These are phyloP conservation scores for Pisolithus microcarpus DNA, from an alignment of 768 basidiomycete species.

Conservation along the genomic window DNA sequence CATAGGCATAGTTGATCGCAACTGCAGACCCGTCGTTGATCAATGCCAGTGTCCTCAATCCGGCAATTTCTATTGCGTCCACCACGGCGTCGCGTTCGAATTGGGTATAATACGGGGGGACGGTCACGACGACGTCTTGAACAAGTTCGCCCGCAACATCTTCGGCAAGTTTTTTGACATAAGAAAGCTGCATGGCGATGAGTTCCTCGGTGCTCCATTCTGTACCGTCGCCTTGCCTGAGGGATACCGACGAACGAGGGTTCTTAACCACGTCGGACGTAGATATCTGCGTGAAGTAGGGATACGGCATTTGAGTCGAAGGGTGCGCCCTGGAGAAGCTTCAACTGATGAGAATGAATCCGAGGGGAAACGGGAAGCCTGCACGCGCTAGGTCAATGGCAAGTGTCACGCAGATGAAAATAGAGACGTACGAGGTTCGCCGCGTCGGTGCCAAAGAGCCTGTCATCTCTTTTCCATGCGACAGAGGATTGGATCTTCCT, in stretches of 20 bases:
- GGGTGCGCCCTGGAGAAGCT: slow-evolving; percentile 72
- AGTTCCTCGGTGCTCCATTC: slow-evolving; percentile 87
- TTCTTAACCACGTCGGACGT: slow-evolving; percentile 47
- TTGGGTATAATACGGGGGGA: slow-evolving; percentile 86
- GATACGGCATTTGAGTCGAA: slow-evolving; percentile 50
- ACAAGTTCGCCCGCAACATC: slow-evolving; percentile 67
- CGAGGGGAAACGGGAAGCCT: slow-evolving; percentile 89
- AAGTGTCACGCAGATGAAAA: not conserved
- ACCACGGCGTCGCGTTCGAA: slow-evolving; percentile 86
- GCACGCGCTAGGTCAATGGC: slow-evolving; percentile 2
- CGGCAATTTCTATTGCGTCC: slow-evolving; percentile 89
- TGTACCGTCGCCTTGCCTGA: slow-evolving; percentile 54
- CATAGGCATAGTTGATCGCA: slow-evolving; percentile 98
- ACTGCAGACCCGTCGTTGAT: slow-evolving; percentile 92
- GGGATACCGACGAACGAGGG: slow-evolving; percentile 50
- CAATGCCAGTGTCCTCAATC: slow-evolving; percentile 73
- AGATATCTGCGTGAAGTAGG: slow-evolving; percentile 52
- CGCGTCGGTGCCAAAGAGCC: slow-evolving; percentile 86
- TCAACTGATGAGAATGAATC: slow-evolving; percentile 83
- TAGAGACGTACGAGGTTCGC: slow-evolving; percentile 70
- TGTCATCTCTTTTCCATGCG: slow-evolving; percentile 85
- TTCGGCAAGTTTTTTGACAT: slow-evolving; percentile 86
- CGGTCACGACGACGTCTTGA: slow-evolving; percentile 78
- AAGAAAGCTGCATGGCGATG: slow-evolving; percentile 88
- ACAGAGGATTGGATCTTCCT: slow-evolving; percentile 88